Evolutionary conservation across 805 yeast species (phyloP), one percentile per base, ranked within the genome.

Genomic region (Metschnikowia corniflorae): DNA sequence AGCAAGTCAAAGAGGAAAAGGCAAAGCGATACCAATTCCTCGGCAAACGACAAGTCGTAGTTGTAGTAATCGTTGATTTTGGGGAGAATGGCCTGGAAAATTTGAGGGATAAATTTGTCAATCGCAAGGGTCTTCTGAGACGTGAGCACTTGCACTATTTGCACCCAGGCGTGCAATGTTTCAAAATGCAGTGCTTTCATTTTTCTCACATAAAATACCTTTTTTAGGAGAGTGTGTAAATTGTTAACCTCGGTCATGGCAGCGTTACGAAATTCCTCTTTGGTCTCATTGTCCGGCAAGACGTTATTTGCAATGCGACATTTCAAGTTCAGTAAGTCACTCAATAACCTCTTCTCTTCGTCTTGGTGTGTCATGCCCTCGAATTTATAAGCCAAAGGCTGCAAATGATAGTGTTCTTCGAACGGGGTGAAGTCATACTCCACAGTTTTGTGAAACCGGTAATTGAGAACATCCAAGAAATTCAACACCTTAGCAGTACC

Each of bases 121-220:
- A 39, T 41, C 28, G 32, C 33, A 4, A 29, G 32, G 13, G 31
- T 38, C 7, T 78, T 79, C 56, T 81, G 88, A 4, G 78, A 68
- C 4, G 86, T 78, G 29, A 86, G 60, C 3, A 87, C 77, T 43
- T 87, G 86, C 16, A 86, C 79, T 33, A 89, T 58, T 47, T 80
- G 82, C 16, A 81, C 80, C 97, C 97, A 91, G 0, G 94, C 75
- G 51, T 81, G 86, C 19, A 91, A 61, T 39, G 82, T 77, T 10
- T 71, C 61, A 31, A 82, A 61, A 43, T 83, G 93, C 7, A 68
- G 63, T 1, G 68, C 56, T 42, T 70, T 70, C 47, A 78, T 71
- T 26, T 68, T 66, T 29, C 67, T 65, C 27, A 63, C 65, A n/a
- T 76, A 60, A 10, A 76, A 50, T 16, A 68, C 65, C 46, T 73